These are phyloP conservation scores for Diutina siamensis DNA, from an alignment of 1,139 yeast species.

Conservation along the genomic window DNA sequence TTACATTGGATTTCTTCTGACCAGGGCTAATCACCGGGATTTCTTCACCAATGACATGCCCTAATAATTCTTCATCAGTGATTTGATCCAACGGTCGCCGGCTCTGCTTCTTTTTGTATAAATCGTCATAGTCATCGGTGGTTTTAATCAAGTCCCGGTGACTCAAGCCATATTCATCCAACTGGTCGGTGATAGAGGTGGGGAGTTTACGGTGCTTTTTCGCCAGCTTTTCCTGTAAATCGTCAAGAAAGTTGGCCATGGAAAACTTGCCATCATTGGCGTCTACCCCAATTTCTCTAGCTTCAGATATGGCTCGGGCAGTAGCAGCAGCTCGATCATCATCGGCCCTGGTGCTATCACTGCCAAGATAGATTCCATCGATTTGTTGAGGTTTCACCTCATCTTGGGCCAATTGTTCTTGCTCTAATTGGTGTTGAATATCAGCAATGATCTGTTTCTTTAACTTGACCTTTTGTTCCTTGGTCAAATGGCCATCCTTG, in stretches of 20 bases:
- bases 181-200: not conserved
- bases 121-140: not conserved
- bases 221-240: constrained; percentile 4
- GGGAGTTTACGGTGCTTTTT: constrained; percentile 1
- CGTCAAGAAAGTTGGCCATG: constrained; percentile 1
- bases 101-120: not conserved
- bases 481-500: not conserved
- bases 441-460: constrained; percentile 5
- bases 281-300: not conserved
- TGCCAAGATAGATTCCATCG: not conserved
- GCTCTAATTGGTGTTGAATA: constrained; percentile 2
- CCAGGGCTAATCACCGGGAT: not conserved
- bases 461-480: not conserved
- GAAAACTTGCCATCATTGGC: not conserved
- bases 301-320: not conserved
- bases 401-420: not conserved
- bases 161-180: not conserved
- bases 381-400: too few relatives aligned
- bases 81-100: not conserved
- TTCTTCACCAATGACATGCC: not conserved
- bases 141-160: not conserved
- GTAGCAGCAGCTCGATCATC: constrained; percentile 1
- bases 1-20: not conserved
- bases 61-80: not conserved
- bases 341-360: not conserved